Evolutionary conservation across 202 grass and related monocot genomes (phyloP).

Genomic region (Alloteropsis angusta): DNA sequence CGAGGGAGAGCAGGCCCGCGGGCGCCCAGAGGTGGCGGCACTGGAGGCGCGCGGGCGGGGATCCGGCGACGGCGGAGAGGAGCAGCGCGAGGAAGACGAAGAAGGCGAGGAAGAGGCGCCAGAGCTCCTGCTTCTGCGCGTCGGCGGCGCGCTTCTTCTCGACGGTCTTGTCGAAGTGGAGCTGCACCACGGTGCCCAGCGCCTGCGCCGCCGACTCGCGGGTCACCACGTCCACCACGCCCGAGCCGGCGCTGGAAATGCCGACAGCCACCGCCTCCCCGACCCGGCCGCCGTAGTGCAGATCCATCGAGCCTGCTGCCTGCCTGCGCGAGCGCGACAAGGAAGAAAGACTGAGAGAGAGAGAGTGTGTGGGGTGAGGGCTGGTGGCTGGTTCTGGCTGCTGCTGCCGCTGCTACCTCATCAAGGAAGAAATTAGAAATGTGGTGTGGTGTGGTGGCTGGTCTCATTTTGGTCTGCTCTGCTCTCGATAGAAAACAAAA

Average conservation of each 20-base stretch:
- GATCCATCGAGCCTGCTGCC: slow-evolving; percentile 28
- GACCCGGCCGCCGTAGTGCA: slow-evolving; percentile 15
- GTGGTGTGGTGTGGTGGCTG: too few relatives aligned
- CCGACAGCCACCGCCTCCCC: slow-evolving; percentile 1
- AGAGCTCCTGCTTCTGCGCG: slow-evolving; percentile 92
- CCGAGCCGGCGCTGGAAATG: not conserved
- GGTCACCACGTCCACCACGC: slow-evolving; percentile 25
- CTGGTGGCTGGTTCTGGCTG: too few relatives aligned
- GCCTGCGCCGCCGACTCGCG: slow-evolving; percentile 63
- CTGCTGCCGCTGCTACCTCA: too few relatives aligned
- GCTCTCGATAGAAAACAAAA: too few relatives aligned
- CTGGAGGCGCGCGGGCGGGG: slow-evolving; percentile 44
- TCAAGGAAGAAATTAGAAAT: too few relatives aligned
- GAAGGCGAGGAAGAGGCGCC: slow-evolving; percentile 86
- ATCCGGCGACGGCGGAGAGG: slow-evolving; percentile 42
- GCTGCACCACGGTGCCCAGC: slow-evolving; percentile 72
- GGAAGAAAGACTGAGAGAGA: not conserved
- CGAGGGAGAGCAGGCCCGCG: slow-evolving; percentile 73
- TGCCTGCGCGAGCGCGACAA: not conserved
- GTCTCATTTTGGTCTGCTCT: too few relatives aligned
- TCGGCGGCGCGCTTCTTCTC: slow-evolving; percentile 90
- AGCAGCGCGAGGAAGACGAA: slow-evolving; percentile 66
- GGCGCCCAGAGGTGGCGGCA: slow-evolving; percentile 91
- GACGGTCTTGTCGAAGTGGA: slow-evolving; percentile 95
- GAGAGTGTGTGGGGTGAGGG: not conserved